Conservation (phyloP, 371 early-diverging fungal genomes). For the Mucor sp. region DNA sequence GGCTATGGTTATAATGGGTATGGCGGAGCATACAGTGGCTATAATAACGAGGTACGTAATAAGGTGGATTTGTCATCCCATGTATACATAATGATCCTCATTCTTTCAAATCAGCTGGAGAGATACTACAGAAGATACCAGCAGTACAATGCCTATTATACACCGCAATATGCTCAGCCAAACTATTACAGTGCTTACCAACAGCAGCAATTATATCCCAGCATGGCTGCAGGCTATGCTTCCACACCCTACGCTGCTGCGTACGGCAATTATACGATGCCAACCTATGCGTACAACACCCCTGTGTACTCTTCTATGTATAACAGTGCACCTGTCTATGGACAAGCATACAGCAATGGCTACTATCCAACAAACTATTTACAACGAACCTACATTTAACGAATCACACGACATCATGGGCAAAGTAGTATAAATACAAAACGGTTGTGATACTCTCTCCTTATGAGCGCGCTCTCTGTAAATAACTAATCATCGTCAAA, state of each 20-base stretch:
- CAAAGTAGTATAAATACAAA: background rate
- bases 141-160: background rate
- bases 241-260: background rate
- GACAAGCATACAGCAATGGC: background rate
- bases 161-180: background rate
- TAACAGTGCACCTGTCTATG: background rate
- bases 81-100: background rate
- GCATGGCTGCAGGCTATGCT: background rate
- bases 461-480: background rate
- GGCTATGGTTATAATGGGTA: background rate
- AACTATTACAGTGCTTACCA: background rate
- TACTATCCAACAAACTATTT: constrained; percentile 8
- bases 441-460: background rate
- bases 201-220: constrained; percentile 5
- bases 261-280: background rate
- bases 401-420: background rate
- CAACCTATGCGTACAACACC: background rate
- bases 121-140: constrained; percentile 7
- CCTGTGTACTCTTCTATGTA: constrained; percentile 5
- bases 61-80: background rate
- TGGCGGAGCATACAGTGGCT: background rate
- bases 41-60: constrained; percentile 2
- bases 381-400: constrained; percentile 10
- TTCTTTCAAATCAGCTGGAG: background rate
- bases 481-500: background rate